phyloP scores from a whole-genome alignment of 768 basidiomycete genomes.

The Xerocomus brunneocitrinus region DNA sequence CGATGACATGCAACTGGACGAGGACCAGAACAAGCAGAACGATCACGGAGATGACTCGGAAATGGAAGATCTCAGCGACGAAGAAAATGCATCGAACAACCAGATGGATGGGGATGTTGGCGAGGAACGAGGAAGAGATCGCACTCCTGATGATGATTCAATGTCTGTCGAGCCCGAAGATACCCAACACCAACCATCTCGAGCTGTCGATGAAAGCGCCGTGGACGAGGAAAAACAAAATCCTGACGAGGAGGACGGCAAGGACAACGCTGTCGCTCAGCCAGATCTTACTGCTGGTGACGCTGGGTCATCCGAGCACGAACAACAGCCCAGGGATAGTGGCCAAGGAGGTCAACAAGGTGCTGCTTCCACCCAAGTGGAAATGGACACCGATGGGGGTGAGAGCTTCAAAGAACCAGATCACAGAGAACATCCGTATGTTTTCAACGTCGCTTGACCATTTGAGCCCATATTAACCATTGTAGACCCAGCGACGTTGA shows the following conservation, averaged over 20 bases:
- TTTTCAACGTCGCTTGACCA: background rate
- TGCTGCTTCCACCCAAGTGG: slow-evolving; percentile 8
- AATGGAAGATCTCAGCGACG: slow-evolving; percentile 38
- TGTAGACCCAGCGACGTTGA: slow-evolving; percentile 14
- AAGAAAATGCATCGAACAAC: slow-evolving; percentile 21
- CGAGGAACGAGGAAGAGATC: slow-evolving; percentile 8
- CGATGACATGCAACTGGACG: slow-evolving; percentile 70
- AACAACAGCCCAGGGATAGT: slow-evolving; percentile 16
- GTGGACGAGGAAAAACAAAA: slow-evolving; percentile 25
- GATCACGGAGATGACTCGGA: slow-evolving; percentile 22
- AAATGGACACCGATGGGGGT: slow-evolving; percentile 8
- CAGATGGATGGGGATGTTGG: slow-evolving; percentile 25
- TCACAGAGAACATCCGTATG: slow-evolving; percentile 12
- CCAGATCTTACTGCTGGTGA: slow-evolving; percentile 35
- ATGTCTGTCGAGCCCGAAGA: slow-evolving; percentile 24
- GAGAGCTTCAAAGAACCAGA: slow-evolving; percentile 28
- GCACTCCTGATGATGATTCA: slow-evolving; percentile 14
- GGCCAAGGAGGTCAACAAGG: slow-evolving; percentile 22
- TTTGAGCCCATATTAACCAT: background rate
- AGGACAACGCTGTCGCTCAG: slow-evolving; percentile 27
- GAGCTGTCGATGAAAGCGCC: slow-evolving; percentile 15
- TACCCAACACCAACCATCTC: slow-evolving; percentile 16
- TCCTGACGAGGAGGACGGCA: slow-evolving; percentile 28
- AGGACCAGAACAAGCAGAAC: slow-evolving; percentile 28
- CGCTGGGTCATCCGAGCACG: slow-evolving; percentile 11